Conservation (phyloP, 495 filamentous ascomycete species). For the Emericellopsis terricola region DNA sequence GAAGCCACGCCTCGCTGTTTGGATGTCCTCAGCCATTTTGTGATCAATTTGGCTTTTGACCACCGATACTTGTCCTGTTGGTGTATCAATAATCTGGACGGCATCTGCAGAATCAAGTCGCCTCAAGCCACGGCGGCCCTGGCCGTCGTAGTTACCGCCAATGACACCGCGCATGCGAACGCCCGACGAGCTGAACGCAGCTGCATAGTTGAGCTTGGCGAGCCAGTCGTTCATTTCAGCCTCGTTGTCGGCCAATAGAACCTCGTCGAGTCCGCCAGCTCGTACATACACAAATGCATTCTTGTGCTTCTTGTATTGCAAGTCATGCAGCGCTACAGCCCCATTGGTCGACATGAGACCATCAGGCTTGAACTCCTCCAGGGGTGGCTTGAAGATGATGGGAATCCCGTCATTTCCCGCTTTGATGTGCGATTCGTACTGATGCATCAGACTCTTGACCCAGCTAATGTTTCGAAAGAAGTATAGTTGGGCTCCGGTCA, state of each 20-base stretch:
- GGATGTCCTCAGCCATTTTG: conserved; percentile 68
- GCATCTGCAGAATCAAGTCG: conserved; percentile 37
- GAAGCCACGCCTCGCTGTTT: conserved; percentile 59
- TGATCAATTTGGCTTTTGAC: conserved; percentile 51
- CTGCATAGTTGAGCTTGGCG: conserved; percentile 88
- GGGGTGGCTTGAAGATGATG: conserved; percentile 72
- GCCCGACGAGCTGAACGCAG: conserved; percentile 82
- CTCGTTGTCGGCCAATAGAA: conserved; percentile 77
- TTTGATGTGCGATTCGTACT: conserved; percentile 64
- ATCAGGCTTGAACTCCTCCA: conserved; percentile 86
- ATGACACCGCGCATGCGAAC: conserved; percentile 79
- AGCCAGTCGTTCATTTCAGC: conserved; percentile 94
- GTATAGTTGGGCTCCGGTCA: conserved; percentile 89
- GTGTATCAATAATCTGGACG: conserved; percentile 42
- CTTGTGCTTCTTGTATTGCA: conserved; percentile 87
- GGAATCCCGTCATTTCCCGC: conserved; percentile 45
- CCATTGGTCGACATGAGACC: conserved; percentile 80
- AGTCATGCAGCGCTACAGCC: conserved; percentile 75
- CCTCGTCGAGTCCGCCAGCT: conserved; percentile 79
- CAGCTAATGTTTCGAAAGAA: conserved; percentile 86
- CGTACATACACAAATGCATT: conserved; percentile 82
- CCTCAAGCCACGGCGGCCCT: conserved; percentile 52
- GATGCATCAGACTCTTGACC: conserved; percentile 80
- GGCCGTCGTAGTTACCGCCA: conserved; percentile 70
- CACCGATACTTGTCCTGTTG: conserved; percentile 51